A percentile compares a stretch with the other conserved stretches of the same genome.
phyloP scores from a whole-genome alignment of 2,329 filamentous ascomycete genomes.

The Chaetomium strumarium region DNA sequence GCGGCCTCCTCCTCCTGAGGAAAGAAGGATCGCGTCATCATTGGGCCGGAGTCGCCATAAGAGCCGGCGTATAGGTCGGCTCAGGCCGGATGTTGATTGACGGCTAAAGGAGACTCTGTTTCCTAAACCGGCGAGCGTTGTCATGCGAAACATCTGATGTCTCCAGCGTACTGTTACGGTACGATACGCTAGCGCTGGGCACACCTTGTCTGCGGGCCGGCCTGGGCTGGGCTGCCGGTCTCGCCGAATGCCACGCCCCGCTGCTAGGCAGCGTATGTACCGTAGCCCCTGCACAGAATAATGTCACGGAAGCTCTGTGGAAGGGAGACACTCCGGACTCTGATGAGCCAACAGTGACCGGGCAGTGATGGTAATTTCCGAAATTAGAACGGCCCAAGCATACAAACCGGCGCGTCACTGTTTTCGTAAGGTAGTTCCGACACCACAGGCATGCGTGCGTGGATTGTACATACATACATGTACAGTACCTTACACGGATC shows the following conservation, averaged over 20 bases:
- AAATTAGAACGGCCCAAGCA: not conserved
- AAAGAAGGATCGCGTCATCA: conserved; percentile 29
- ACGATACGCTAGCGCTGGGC: not conserved
- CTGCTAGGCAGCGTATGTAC: not conserved
- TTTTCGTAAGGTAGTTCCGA: not conserved
- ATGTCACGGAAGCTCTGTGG: conserved; percentile 35
- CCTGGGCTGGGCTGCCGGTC: conserved; percentile 18
- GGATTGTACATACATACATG: too few species aligned
- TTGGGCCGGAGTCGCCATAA: conserved; percentile 32
- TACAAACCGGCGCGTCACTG: not conserved
- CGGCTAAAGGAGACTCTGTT: conserved; percentile 35
- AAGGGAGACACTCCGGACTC: conserved; percentile 18
- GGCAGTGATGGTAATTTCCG: conserved; percentile 1
- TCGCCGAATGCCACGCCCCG: conserved; percentile 22
- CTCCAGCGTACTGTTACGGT: conserved; percentile 1
- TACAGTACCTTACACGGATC: conserved; percentile 2
- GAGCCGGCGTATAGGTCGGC: conserved; percentile 33
- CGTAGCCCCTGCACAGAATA: conserved; percentile 35
- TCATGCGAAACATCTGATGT: conserved; percentile 33
- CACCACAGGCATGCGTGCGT: too few species aligned
- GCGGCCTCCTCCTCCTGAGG: conserved; percentile 14
- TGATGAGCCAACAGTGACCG: not conserved
- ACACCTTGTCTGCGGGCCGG: not conserved
- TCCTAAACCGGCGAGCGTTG: conserved; percentile 38
- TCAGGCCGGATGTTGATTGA: conserved; percentile 19